phyloP scores from a whole-genome alignment of 176 grass and related monocot species.

The Ananas comosus region DNA sequence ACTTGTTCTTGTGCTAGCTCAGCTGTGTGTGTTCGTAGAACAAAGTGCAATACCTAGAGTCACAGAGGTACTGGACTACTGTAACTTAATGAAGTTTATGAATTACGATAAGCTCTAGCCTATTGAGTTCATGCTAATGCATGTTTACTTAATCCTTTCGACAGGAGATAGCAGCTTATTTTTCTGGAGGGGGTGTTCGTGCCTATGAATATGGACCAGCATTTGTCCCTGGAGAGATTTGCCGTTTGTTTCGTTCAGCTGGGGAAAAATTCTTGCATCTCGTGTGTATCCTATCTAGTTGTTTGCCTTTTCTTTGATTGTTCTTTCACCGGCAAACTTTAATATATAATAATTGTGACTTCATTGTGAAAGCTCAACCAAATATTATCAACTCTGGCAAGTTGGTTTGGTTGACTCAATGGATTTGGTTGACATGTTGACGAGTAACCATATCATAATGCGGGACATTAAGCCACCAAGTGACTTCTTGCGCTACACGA shows the following conservation, averaged over 20 bases:
- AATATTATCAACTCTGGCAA: neutral
- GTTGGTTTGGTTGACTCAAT: no score
- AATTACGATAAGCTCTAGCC: no score
- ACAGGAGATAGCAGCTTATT: slow-evolving; percentile 82
- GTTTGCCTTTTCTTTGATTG: slow-evolving; percentile 25
- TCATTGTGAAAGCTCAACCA: no score
- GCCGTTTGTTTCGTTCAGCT: slow-evolving; percentile 80
- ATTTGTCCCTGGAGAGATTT: slow-evolving; percentile 97
- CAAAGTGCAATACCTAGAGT: slow-evolving; percentile 85
- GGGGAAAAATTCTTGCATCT: slow-evolving; percentile 83
- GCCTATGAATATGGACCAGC: slow-evolving; percentile 80
- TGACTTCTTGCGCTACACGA: no score
- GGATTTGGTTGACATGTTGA: no score
- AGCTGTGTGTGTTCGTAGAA: slow-evolving; percentile 89
- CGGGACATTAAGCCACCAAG: no score
- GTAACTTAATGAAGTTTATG: slow-evolving; percentile 13
- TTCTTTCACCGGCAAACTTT: neutral
- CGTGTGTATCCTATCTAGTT: slow-evolving; percentile 39
- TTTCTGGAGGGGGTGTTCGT: slow-evolving; percentile 73
- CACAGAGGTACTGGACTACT: slow-evolving; percentile 55
- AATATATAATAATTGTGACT: neutral
- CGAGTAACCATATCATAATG: no score
- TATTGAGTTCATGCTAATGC: neutral
- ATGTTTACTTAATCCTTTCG: slow-evolving; percentile 19
- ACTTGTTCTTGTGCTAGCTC: slow-evolving; percentile 71